A percentile compares a stretch with the other conserved stretches of the same genome.
Conservation (phyloP, 2,329 filamentous ascomycete species). For the Colletotrichum eleusines region DNA sequence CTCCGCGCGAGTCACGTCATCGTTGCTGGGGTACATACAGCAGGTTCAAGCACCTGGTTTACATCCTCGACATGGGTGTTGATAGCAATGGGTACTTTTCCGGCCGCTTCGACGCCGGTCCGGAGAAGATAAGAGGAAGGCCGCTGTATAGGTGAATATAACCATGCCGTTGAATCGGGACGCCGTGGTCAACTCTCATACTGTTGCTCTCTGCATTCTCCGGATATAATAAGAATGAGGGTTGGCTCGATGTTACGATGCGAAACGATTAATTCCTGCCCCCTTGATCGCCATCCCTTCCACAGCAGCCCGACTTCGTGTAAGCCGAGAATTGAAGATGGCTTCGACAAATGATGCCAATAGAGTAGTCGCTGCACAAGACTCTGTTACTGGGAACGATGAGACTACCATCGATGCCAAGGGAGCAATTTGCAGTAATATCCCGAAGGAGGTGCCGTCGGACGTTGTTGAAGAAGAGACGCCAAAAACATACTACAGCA, state of each 20-base stretch:
- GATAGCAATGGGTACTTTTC: conserved; percentile 27
- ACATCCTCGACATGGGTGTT: conserved; percentile 24
- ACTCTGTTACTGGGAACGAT: not conserved
- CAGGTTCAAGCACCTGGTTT: not conserved
- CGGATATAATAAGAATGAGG: conserved; percentile 1
- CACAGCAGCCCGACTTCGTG: not conserved
- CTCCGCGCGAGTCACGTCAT: conserved; percentile 23
- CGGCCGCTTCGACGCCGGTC: conserved; percentile 21
- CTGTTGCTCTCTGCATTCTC: not conserved
- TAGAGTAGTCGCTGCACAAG: not conserved
- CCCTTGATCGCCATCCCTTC: not conserved
- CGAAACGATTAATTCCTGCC: too few relatives aligned
- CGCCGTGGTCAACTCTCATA: not conserved
- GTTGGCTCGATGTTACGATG: not conserved
- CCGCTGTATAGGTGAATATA: not conserved
- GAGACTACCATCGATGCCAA: not conserved
- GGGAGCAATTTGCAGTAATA: not conserved
- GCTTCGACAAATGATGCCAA: not conserved
- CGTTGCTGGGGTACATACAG: conserved; percentile 3
- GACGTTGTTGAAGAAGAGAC: conserved; percentile 18
- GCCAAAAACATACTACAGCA: conserved; percentile 53
- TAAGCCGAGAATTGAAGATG: not conserved
- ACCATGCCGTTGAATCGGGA: not conserved
- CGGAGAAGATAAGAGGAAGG: conserved; percentile 28
- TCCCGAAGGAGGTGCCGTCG: not conserved